Percentiles rank a stretch among this genome's conserved stretches.
These are phyloP conservation scores for Ophiosphaerella narmari DNA, from an alignment of 2,329 filamentous ascomycete species.

Conservation along the genomic window DNA sequence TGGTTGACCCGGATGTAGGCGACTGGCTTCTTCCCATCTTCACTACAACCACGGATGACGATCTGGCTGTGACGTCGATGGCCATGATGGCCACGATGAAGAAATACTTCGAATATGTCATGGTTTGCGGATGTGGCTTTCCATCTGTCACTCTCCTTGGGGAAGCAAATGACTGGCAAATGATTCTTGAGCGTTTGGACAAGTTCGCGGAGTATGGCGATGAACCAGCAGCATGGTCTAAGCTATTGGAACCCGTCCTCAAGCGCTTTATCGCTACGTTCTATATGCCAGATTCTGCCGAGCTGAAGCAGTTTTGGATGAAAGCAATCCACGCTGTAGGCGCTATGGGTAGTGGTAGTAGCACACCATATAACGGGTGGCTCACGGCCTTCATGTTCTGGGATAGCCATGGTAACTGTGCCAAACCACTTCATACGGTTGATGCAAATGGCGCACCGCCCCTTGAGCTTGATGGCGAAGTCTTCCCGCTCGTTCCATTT, in stretches of 20 bases:
- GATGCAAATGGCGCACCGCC: too few relatives aligned
- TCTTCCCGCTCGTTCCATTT: constrained; percentile 1
- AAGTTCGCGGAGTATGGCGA: constrained; percentile 51
- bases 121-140: constrained; percentile 50
- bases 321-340: constrained; percentile 23
- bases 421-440: neutral
- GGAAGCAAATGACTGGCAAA: constrained; percentile 52
- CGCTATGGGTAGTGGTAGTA: neutral
- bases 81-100: constrained; percentile 59
- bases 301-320: constrained; percentile 51
- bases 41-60: constrained; percentile 54
- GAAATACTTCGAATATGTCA: constrained; percentile 53
- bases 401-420: constrained; percentile 2
- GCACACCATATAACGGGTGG: constrained; percentile 11
- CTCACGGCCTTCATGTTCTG: constrained; percentile 19
- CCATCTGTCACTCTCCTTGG: constrained; percentile 60
- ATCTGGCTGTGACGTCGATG: constrained; percentile 51
- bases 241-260: constrained; percentile 53
- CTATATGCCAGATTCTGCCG: constrained; percentile 37
- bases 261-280: constrained; percentile 53
- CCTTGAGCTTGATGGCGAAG: neutral
- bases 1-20: constrained; percentile 49
- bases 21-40: constrained; percentile 57
- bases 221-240: constrained; percentile 49
- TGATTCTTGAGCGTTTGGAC: constrained; percentile 50